Evolutionary conservation across 331 rosid genomes (phyloP).

Genomic region (Phaseolus coccineus): DNA sequence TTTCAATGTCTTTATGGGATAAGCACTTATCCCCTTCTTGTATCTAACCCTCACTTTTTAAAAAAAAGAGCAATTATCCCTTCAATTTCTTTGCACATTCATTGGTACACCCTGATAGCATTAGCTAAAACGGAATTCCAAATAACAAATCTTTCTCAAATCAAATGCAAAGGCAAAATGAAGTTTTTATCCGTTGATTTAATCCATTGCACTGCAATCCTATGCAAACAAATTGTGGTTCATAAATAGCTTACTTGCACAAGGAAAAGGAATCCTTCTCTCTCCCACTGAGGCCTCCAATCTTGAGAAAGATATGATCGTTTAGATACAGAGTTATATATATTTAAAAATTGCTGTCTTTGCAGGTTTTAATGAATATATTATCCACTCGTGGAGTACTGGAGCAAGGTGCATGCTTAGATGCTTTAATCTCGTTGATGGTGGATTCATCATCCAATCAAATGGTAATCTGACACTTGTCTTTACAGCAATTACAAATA

Average conservation of each 20-base stretch:
- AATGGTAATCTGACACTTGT: conserved; percentile 60
- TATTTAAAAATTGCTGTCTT: conserved; percentile 11
- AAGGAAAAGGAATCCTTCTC: background rate
- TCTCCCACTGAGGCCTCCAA: conserved; percentile 3
- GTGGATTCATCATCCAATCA: conserved; percentile 91
- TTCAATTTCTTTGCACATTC: conserved; percentile 22
- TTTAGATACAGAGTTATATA: background rate
- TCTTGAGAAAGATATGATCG: background rate
- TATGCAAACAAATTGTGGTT: background rate
- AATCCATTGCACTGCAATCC: background rate
- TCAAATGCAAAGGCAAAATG: conserved; percentile 13
- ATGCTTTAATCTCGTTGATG: conserved; percentile 86
- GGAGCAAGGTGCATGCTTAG: conserved; percentile 90
- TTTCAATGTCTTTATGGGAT: conserved; percentile 23
- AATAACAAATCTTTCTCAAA: conserved; percentile 21
- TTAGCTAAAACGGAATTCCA: background rate
- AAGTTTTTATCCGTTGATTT: conserved; percentile 21
- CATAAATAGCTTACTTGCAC: background rate
- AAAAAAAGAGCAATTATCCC: background rate
- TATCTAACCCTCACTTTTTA: background rate
- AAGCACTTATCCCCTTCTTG: background rate
- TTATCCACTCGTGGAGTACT: conserved; percentile 80
- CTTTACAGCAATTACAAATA: conserved; percentile 21
- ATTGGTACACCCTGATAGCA: background rate
- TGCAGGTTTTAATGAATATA: conserved; percentile 86